Percentiles rank a stretch among this genome's conserved stretches.
Evolutionary conservation across 2,329 filamentous ascomycete species (phyloP).

Genomic region (Colletotrichum endophyticum): DNA sequence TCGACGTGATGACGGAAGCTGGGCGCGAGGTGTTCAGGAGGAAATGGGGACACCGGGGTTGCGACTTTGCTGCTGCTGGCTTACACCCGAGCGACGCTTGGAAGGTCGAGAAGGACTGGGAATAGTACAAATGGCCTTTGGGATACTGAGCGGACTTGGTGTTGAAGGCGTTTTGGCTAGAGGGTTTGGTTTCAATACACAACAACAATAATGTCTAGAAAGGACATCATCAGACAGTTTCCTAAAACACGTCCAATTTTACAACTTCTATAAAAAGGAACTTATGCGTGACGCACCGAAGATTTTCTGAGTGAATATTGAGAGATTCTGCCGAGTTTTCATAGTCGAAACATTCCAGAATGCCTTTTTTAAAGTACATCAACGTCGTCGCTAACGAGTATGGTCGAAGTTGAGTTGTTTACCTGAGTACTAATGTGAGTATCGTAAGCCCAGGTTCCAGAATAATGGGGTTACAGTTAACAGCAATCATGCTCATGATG

Average conservation of each 20-base stretch:
- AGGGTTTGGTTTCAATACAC: neutral
- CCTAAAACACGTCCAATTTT: neutral
- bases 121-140: neutral
- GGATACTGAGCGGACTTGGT: neutral
- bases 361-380: neutral
- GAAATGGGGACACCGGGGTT: slow-evolving; percentile 53
- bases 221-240: neutral
- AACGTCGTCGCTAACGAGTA: neutral
- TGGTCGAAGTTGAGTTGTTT: neutral
- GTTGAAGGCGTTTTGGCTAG: neutral
- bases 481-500: neutral
- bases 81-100: slow-evolving; percentile 49
- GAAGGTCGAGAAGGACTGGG: slow-evolving; percentile 48
- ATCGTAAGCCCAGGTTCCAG: neutral
- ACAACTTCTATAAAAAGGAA: neutral
- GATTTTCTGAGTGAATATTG: neutral
- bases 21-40: slow-evolving; percentile 43
- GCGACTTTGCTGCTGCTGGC: slow-evolving; percentile 41
- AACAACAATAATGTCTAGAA: neutral
- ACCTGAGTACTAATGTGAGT: accelerated
- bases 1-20: slow-evolving; percentile 50
- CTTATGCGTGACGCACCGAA: accelerated
- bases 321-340: neutral
- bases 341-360: neutral
- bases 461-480: accelerated